Evolutionary conservation across 306 rosid genomes (phyloP).

Genomic region (Medicago truncatula): DNA sequence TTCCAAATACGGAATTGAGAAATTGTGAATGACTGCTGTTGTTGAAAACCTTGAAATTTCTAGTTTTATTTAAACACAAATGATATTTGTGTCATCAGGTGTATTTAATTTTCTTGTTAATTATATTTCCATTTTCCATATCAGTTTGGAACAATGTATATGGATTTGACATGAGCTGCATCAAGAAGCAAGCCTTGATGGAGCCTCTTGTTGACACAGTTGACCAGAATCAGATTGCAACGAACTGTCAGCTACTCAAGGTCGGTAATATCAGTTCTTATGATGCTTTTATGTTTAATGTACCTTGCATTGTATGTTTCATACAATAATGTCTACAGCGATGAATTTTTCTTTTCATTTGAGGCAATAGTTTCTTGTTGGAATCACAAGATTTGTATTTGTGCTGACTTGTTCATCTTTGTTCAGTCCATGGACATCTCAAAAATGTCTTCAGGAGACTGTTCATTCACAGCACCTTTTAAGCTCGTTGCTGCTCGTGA

Average conservation of each 20-base stretch:
- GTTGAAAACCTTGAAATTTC: conserved; percentile 27
- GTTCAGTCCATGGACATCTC: conserved; percentile 97
- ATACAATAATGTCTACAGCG: neutral
- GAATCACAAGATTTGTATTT: conserved; percentile 13
- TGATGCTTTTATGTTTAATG: conserved; percentile 20
- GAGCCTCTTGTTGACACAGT: conserved; percentile 99
- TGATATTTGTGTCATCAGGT: neutral
- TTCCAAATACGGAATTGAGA: conserved; percentile 1
- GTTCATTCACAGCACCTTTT: conserved; percentile 90
- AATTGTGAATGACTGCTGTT: neutral
- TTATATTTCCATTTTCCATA: conserved; percentile 29
- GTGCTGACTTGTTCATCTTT: conserved; percentile 41
- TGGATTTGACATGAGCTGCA: conserved; percentile 98
- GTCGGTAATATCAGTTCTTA: conserved; percentile 45
- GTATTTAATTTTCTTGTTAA: neutral
- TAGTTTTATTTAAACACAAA: neutral
- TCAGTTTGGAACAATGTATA: conserved; percentile 96
- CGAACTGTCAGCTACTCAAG: conserved; percentile 92
- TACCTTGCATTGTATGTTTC: neutral
- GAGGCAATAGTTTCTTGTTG: neutral
- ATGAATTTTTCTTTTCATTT: neutral
- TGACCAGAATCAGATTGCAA: conserved; percentile 92
- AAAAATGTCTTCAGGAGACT: conserved; percentile 93
- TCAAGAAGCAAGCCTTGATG: conserved; percentile 91
- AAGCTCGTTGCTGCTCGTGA: conserved; percentile 91